Conservation (phyloP, 208 protist species). For the Trypanosomatidae sp. region DNA sequence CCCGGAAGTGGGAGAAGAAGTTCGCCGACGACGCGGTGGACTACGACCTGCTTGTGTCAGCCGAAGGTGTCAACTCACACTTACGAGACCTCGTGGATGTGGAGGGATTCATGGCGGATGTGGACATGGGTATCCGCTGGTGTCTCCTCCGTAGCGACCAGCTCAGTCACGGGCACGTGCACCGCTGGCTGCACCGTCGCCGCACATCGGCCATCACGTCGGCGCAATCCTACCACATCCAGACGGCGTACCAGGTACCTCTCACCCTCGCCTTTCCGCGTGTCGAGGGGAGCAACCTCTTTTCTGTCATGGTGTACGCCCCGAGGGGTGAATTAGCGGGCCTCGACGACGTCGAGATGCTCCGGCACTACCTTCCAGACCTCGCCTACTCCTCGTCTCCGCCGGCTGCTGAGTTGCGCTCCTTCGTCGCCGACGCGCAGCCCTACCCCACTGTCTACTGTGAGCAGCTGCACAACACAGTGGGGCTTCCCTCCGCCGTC, state of each 20-base stretch:
- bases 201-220: slow-evolving; percentile 29
- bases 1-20: slow-evolving; percentile 69
- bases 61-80: slow-evolving; percentile 80
- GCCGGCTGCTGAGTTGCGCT: slow-evolving; percentile 26
- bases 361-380: slow-evolving; percentile 43
- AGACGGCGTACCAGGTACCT: slow-evolving; percentile 55
- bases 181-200: slow-evolving; percentile 82
- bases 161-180: slow-evolving; percentile 67
- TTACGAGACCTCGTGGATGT: slow-evolving; percentile 83
- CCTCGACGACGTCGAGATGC: slow-evolving; percentile 42
- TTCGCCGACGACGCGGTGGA: slow-evolving; percentile 67
- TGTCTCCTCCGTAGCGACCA: slow-evolving; percentile 49
- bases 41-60: slow-evolving; percentile 85
- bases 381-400: slow-evolving; percentile 15
- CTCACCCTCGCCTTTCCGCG: slow-evolving; percentile 78
- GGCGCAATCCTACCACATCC: slow-evolving; percentile 45
- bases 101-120: slow-evolving; percentile 77
- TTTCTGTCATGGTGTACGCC: slow-evolving; percentile 85
- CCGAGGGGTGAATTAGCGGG: slow-evolving; percentile 55
- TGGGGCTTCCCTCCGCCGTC: slow-evolving; percentile 83
- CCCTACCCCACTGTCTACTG: slow-evolving; percentile 81
- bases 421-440: slow-evolving; percentile 29
- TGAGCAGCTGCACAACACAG: slow-evolving; percentile 86
- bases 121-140: slow-evolving; percentile 79
- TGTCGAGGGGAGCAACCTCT: slow-evolving; percentile 47